Base-by-base conservation (phyloP, 2,329 filamentous ascomycete species). In the Bipolaris sorokiniana region DNA sequence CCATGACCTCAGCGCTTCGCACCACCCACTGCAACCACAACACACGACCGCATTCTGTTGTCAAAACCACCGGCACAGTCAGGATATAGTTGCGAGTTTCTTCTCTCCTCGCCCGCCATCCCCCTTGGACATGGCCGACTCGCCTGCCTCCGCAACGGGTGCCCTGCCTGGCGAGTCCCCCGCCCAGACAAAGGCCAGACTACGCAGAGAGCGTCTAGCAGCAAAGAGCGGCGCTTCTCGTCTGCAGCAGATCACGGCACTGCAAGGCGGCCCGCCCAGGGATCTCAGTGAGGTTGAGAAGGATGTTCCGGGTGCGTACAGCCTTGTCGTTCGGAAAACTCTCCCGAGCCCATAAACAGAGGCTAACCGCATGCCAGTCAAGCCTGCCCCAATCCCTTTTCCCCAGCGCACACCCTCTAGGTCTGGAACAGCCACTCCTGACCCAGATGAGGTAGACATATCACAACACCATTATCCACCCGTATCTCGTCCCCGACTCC, bases 181-280 rank as follows among this genome's bases (percentile, higher is more conserved):
- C 2, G 77, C 76, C 10, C 81, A 83, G 67, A 68, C 76, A 56
- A 88, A 91, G 76, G 88, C 88, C 36, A 87, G 90, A 45, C 81
- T 91, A 56, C 88, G 91, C 66, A 91, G 92, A 76, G 90, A 93
- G 75, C 86, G 90, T 37, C 85, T 90, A 47, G 88, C 92, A 74
- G 90, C 90, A 56, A 94, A 93, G 48, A 87, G 88, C 58, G 90
- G 89, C 55, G 85, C 86, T 16, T 84, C 87, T 37, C 81, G 91
- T 59, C 78, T 95, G 60, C 88, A 90, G 68, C 89, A 85, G 75
- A 95, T 95, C 75, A 91, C 88, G 11, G 87, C 88, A 1, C 78
- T 91, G 23, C 75, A 76, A 48, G 88, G 87, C 54, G 88, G 86
- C n/a, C 69, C 62, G 5, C 66, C 70, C 37, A 71, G 72, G 69